Conservation (phyloP, 2,329 filamentous ascomycete genomes). For the Aplosporella prunicola region DNA sequence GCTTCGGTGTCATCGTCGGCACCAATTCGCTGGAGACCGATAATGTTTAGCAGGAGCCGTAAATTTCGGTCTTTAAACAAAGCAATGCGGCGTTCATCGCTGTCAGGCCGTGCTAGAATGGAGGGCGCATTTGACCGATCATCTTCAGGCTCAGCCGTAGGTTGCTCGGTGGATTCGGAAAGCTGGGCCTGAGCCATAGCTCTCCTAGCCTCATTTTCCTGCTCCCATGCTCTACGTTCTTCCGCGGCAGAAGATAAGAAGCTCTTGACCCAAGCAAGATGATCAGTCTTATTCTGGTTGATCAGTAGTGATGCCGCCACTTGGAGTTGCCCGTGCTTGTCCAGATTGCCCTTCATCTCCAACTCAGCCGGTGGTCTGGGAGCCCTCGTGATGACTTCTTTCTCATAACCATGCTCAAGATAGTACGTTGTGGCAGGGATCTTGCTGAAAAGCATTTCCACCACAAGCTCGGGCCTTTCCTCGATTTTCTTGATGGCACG, state of each 20-base stretch:
- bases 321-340: slow-evolving; percentile 58
- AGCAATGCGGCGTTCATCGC: slow-evolving; percentile 56
- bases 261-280: slow-evolving; percentile 73
- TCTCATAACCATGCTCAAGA: slow-evolving; percentile 83
- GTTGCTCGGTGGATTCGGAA: background rate
- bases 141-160: slow-evolving; percentile 8
- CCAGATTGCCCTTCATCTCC: slow-evolving; percentile 65
- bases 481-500: slow-evolving; percentile 77
- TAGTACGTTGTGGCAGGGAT: slow-evolving; percentile 74
- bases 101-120: slow-evolving; percentile 48
- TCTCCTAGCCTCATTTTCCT: slow-evolving; percentile 54
- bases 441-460: slow-evolving; percentile 94
- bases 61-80: slow-evolving; percentile 87
- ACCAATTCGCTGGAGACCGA: slow-evolving; percentile 58
- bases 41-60: slow-evolving; percentile 69
- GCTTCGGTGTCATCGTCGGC: slow-evolving; percentile 65
- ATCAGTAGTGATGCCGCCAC: slow-evolving; percentile 72
- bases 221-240: slow-evolving; percentile 70
- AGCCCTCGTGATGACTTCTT: slow-evolving; percentile 57
- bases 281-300: slow-evolving; percentile 66
- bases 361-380: slow-evolving; percentile 69
- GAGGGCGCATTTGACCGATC: slow-evolving; percentile 36
- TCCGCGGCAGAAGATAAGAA: slow-evolving; percentile 57
- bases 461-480: slow-evolving; percentile 72
- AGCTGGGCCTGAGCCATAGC: slow-evolving; percentile 9